Evolutionary conservation across 129 eudicot species (phyloP), one percentile per base, ranked within the genome.

Genomic region (Tagetes patula): DNA sequence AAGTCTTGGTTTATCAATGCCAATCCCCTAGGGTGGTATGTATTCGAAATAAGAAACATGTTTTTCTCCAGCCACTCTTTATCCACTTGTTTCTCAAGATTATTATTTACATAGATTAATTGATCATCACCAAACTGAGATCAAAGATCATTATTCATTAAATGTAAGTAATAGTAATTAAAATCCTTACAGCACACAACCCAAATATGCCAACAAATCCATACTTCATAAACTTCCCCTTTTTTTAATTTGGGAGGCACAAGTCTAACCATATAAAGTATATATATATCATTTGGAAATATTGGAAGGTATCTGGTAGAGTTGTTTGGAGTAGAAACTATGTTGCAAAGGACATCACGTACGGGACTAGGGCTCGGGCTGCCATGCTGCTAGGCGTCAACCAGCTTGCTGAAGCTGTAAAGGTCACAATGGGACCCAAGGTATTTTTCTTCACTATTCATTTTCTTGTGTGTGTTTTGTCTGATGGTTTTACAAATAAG

Each of bases 361-460:
- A 82, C 40, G 98, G 98, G 8, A 70, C 37, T 36, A 73, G 67
- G 40, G 98, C 96, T 65, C 90, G 96, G 20, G 76, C 81, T 33
- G 96, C 91, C 9, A 87, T 93, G 98, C 80, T 93, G 20, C 87
- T 85, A n/a, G 98, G 98, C 72, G 98, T 90, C 31, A 88, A 93
- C 85, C 92, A 93, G 72, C 90, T 93, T 79, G 98, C 98, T 0
- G 98, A 89, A 59, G 96, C 96, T 65, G 98, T 93, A 2, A 93
- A 93, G 72, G 96, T 93, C 84, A 93, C 98, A 30, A 93, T 93
- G 98, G 98, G 98, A 70, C 98, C 98, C 10, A 88, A 93, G 95
- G 98, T 93, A 81, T 53, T 32, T 61, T 4, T 36, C 4, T 52
- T 60, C 45, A 34, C 30, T 7, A 34, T 42, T 54, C 34, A 5